Percentiles rank a stretch among this genome's conserved stretches.
phyloP scores from a whole-genome alignment of 106 monocot species.

The Dendrobium nobile region DNA sequence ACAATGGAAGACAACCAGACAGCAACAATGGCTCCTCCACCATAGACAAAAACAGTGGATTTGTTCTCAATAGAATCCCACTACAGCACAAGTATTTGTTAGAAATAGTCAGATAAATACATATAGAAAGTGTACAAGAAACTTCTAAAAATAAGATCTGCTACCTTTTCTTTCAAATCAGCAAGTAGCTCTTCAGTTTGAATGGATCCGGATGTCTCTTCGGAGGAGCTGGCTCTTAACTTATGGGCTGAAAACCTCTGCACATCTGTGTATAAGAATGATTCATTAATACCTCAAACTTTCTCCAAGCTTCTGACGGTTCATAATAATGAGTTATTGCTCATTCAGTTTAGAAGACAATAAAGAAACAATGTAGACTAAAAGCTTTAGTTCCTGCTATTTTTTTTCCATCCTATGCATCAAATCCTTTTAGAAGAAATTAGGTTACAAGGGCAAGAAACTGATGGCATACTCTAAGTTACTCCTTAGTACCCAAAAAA shows the following conservation, averaged over 20 bases:
- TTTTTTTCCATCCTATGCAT: too few relatives aligned
- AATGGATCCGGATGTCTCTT: conserved; percentile 45
- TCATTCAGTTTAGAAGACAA: neutral
- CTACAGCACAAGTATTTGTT: conserved; percentile 20
- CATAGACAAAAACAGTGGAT: conserved; percentile 76
- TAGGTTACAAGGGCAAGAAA: too few relatives aligned
- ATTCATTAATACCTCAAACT: neutral
- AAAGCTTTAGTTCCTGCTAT: too few relatives aligned
- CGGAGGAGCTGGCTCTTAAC: conserved; percentile 52
- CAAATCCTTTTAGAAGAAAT: too few relatives aligned
- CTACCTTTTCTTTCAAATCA: conserved; percentile 81
- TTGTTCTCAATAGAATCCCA: conserved; percentile 96
- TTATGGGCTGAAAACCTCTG: conserved; percentile 51
- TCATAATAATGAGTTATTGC: neutral
- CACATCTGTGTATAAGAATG: conserved; percentile 29
- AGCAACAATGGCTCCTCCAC: conserved; percentile 85
- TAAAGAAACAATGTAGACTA: too few relatives aligned
- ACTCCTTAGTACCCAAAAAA: too few relatives aligned
- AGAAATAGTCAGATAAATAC: neutral
- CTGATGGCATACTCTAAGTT: too few relatives aligned
- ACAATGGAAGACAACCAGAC: conserved; percentile 84
- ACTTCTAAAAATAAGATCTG: neutral
- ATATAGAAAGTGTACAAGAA: neutral
- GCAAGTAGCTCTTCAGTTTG: conserved; percentile 51
- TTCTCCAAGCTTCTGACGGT: neutral